These are phyloP conservation scores for Corynespora cassiicola DNA, from an alignment of 2,329 filamentous ascomycete genomes.

Conservation along the genomic window DNA sequence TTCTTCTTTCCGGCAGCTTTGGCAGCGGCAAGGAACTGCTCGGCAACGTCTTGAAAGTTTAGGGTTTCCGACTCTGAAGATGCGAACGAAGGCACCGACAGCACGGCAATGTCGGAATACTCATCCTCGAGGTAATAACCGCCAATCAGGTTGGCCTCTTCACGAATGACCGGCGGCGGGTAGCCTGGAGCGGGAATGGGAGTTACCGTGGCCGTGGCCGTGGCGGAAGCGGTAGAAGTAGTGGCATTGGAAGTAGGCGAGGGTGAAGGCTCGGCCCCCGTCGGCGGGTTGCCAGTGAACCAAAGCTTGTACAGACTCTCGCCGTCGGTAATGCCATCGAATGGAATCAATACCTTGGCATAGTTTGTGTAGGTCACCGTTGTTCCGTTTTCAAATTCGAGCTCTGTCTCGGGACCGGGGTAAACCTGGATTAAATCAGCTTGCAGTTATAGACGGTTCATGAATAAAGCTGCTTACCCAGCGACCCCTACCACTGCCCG, in stretches of 20 bases:
- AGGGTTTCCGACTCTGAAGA: slow-evolving; percentile 33
- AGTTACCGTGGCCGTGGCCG: slow-evolving; percentile 23
- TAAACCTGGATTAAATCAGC: slow-evolving; percentile 41
- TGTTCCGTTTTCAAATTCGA: slow-evolving; percentile 55
- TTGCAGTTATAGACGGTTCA: slow-evolving; percentile 1
- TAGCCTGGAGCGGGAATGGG: slow-evolving; percentile 50
- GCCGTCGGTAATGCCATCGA: slow-evolving; percentile 51
- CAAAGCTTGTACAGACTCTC: slow-evolving; percentile 48
- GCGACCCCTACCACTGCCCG: slow-evolving; percentile 50
- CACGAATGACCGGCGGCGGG: slow-evolving; percentile 51
- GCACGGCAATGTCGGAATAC: slow-evolving; percentile 55
- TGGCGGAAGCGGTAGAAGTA: slow-evolving; percentile 25
- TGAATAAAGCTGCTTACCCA: slow-evolving; percentile 21
- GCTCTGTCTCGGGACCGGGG: slow-evolving; percentile 51
- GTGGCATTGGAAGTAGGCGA: slow-evolving; percentile 20
- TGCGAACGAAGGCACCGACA: slow-evolving; percentile 52
- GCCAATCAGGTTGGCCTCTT: slow-evolving; percentile 51
- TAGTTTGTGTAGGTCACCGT: slow-evolving; percentile 49
- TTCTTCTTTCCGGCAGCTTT: slow-evolving; percentile 62
- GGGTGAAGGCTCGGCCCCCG: slow-evolving; percentile 4
- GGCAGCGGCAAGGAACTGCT: slow-evolving; percentile 50
- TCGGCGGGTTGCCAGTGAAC: slow-evolving; percentile 37
- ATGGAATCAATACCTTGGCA: slow-evolving; percentile 49
- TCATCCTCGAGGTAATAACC: slow-evolving; percentile 55
- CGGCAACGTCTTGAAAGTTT: slow-evolving; percentile 50